Base-by-base conservation (phyloP, 2,329 filamentous ascomycete genomes). In the Botrytis cinerea region DNA sequence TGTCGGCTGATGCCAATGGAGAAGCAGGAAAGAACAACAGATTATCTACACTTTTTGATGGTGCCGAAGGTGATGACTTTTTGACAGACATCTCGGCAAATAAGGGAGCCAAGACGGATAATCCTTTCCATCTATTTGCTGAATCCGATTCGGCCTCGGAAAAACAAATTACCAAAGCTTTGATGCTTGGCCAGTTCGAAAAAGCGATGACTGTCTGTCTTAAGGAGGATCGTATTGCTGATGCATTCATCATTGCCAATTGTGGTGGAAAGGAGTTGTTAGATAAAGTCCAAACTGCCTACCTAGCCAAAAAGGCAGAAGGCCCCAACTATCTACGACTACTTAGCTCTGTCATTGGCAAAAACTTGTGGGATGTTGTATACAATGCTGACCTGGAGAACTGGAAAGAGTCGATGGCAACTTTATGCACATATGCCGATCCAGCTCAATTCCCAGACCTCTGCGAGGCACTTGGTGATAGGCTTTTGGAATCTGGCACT, bases 351-450 rank as follows among this genome's bases (percentile, higher is more conserved):
- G 93, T 99, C 70, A 95, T 97, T 73, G 91, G 93, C 75, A 98
- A 98, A 86, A 98, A 99, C 80, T 87, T 99, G 2, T 98, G 95
- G 96, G 96, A 99, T 83, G 89, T 98, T 63, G 96, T 98, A 12
- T 94, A 98, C 84, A 99, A 99, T 80, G 96, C 95, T 12, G 93
- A 98, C 80, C 85, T 99, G 63, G 88, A 88, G 70, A 93, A 96
- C 83, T 99, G 96, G 97, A 98, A 97, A 84, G 96, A 98, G 83
- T 91, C 95, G 4, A 97, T 99, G 93, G 95, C 94, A 43, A 93
- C 95, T 1, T 85, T 99, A 71, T 99, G 96, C 87, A 98, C 96
- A 1, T 99, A 95, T 82, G 96, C 96, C 0, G 92, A 97, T 76
- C 92, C 94, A 62, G 89, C 89, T 57, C 95, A 99, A 78, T 99